These are phyloP conservation scores for Umbilicus rupestris DNA, from an alignment of 164 flowering plant species.

Conservation along the genomic window DNA sequence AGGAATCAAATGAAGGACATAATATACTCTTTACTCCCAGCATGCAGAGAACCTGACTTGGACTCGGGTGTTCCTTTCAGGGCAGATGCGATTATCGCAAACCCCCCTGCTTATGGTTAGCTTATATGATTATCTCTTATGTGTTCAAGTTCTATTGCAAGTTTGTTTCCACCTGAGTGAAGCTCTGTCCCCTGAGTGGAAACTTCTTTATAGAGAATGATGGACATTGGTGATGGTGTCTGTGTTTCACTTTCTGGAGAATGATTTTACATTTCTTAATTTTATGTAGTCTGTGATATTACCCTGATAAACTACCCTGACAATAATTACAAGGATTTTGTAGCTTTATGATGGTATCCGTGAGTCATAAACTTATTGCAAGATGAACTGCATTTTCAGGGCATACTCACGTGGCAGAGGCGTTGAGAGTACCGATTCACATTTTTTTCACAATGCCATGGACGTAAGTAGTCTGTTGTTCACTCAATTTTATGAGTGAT, in stretches of 20 bases:
- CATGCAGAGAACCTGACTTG: constrained; percentile 78
- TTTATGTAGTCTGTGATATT: too few species aligned
- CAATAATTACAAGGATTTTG: too few species aligned
- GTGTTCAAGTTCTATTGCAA: background rate
- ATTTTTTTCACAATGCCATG: constrained; percentile 99
- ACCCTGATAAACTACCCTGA: too few species aligned
- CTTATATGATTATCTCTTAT: background rate
- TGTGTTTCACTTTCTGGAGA: too few species aligned
- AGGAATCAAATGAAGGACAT: constrained; percentile 91
- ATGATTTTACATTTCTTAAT: too few species aligned
- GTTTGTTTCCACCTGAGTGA: too few species aligned
- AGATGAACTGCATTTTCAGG: constrained; percentile 37
- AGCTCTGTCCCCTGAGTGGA: background rate
- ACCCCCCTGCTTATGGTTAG: constrained; percentile 98
- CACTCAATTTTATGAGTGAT: constrained; percentile 20
- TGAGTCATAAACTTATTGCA: background rate
- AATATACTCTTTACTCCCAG: constrained; percentile 74
- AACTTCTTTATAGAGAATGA: too few species aligned
- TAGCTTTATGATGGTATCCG: background rate
- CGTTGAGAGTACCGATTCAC: constrained; percentile 82
- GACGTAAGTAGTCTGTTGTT: constrained; percentile 62
- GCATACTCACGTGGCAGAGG: constrained; percentile 96
- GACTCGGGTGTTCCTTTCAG: constrained; percentile 81
- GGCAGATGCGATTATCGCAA: constrained; percentile 96
- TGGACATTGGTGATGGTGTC: too few species aligned